Percentiles rank a stretch among this genome's conserved stretches.
Conservation (phyloP, 805 yeast genomes). For the Soucietia sequanensis region DNA sequence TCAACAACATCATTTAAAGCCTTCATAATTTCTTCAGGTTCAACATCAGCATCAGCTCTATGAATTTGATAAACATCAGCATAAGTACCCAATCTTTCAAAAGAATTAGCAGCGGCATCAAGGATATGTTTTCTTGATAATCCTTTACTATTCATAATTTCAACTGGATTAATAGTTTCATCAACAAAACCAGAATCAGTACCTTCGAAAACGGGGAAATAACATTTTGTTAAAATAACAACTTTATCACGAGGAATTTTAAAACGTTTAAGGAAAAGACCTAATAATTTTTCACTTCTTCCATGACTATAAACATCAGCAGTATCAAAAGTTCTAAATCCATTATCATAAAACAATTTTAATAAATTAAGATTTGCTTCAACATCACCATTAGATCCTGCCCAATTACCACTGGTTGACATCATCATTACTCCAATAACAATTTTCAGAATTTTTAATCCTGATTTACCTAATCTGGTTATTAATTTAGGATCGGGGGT, state of each 20-base stretch:
- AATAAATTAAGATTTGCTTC: slow-evolving; percentile 21
- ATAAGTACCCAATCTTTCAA: slow-evolving; percentile 44
- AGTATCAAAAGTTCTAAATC: slow-evolving; percentile 23
- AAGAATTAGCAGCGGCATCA: slow-evolving; percentile 39
- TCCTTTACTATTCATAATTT: slow-evolving; percentile 33
- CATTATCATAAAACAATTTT: slow-evolving; percentile 22
- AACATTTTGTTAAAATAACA: slow-evolving; percentile 17
- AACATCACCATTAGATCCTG: slow-evolving; percentile 39
- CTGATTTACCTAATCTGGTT: slow-evolving; percentile 40
- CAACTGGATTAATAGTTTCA: slow-evolving; percentile 5
- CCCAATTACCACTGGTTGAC: neutral
- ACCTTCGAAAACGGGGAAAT: slow-evolving; percentile 8
- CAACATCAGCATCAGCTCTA: slow-evolving; percentile 8
- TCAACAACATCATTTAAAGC: slow-evolving; percentile 10
- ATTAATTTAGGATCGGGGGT: too few relatives aligned
- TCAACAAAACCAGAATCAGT: slow-evolving; percentile 2
- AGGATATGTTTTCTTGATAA: slow-evolving; percentile 37
- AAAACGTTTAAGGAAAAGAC: slow-evolving; percentile 19
- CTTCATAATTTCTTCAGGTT: slow-evolving; percentile 7
- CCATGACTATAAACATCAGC: slow-evolving; percentile 22
- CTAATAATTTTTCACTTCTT: slow-evolving; percentile 15
- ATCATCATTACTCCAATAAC: slow-evolving; percentile 52
- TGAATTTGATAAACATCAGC: slow-evolving; percentile 9
- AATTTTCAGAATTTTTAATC: slow-evolving; percentile 47
- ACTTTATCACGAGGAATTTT: slow-evolving; percentile 18